Base-by-base conservation (phyloP, 139 green algal genomes). In the Chlamydomonas sphaeroides region DNA sequence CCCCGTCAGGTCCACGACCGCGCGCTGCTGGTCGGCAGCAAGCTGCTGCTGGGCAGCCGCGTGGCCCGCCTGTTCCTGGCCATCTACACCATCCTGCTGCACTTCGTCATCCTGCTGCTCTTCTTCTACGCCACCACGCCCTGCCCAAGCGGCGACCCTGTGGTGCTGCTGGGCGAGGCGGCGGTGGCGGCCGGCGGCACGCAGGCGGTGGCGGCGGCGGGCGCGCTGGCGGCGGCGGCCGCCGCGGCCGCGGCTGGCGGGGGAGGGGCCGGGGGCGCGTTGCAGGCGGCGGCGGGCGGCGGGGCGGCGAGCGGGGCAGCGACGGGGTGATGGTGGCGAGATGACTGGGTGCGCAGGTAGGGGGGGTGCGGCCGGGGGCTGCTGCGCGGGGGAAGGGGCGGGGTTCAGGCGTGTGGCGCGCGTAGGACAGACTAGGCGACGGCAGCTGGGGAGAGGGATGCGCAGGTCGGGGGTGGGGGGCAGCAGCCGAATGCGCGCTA, bases 91-190 rank as follows among this genome's bases (percentile, higher is more conserved):
- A 11, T 88, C 39, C 80, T 93, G 75, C 79, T 93, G 33, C 90
- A 93, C 57, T 45, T 89, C 25, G 88, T 92, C 83, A 81, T 93
- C 63, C 77, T 92, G 75, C 56, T 88, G 30, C 79, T 89, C 20
- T 68, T 91, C 36, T 91, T 87, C 84, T 89, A 89, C 65, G 78
- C 82, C 63, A 80, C 85, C 49, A 80, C 78, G 65, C 78, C 78
- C 35, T 84, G 78, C 51, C 78, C 76, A 5, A 33, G n/a, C 28
- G 7, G 26, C 42, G 57, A 35, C 8, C 26, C 30, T 26, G 36
- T 71, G 35, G 36, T 15, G 26, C 23, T 30, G 36, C 39, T 26
- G 39, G 11, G 6, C 10, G 66, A 15, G 5, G 26, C 26, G 38
- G 39, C 21, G 26, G 39, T 21, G 39, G 66, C 18, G 38, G 66